phyloP scores from a whole-genome alignment of 768 basidiomycete species.

The Ramaria sp. region DNA sequence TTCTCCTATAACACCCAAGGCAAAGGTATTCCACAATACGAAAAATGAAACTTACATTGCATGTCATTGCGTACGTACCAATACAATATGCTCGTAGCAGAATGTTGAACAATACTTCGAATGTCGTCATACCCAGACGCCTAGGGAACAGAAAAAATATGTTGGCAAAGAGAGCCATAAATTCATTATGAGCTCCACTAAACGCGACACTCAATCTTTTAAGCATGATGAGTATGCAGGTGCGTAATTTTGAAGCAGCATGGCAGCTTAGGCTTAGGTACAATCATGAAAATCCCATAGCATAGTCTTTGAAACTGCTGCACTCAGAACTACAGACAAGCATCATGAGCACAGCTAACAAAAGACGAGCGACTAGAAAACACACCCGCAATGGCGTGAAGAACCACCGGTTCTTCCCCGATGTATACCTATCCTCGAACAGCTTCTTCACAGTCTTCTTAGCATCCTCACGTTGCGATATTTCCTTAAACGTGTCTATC shows the following conservation, averaged over 20 bases:
- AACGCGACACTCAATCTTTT: too few species aligned
- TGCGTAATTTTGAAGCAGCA: neutral
- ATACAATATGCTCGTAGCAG: too few species aligned
- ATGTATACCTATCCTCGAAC: slow-evolving; percentile 88
- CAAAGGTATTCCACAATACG: too few species aligned
- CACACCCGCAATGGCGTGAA: slow-evolving; percentile 74
- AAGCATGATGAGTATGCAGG: neutral
- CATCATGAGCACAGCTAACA: neutral
- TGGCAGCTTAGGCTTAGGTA: slow-evolving; percentile 5
- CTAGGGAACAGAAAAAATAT: too few species aligned
- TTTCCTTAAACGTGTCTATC: slow-evolving; percentile 94
- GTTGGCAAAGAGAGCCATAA: too few species aligned
- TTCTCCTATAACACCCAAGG: too few species aligned
- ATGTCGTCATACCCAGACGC: too few species aligned
- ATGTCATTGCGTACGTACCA: too few species aligned
- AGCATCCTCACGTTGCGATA: slow-evolving; percentile 84
- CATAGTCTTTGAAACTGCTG: slow-evolving; percentile 2
- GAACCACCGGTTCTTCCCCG: slow-evolving; percentile 98
- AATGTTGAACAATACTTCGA: too few species aligned
- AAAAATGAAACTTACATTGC: too few species aligned
- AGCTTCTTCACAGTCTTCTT: slow-evolving; percentile 96
- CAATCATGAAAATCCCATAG: slow-evolving; percentile 7
- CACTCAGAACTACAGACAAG: slow-evolving; percentile 11
- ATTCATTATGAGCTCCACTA: too few species aligned
- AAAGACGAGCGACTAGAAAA: slow-evolving; percentile 4